phyloP scores from a whole-genome alignment of 768 basidiomycete genomes.

The Suillus alpinus region DNA sequence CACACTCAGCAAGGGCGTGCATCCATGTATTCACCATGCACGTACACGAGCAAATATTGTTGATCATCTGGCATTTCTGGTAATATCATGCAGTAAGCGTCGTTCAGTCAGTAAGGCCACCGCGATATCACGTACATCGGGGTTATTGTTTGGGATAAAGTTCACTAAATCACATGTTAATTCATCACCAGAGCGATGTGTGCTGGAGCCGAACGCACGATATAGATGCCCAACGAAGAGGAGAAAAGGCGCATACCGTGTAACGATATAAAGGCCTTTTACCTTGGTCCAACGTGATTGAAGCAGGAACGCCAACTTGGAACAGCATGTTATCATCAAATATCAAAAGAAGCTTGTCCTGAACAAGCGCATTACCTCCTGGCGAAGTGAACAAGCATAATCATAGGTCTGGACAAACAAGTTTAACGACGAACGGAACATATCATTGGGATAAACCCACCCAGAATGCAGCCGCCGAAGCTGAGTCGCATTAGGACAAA shows the following conservation, averaged over 20 bases:
- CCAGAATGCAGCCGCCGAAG: background rate
- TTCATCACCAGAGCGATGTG: background rate
- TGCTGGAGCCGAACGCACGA: background rate
- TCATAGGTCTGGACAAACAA: background rate
- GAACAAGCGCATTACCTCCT: background rate
- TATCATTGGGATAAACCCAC: background rate
- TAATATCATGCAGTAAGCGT: background rate
- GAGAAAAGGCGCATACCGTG: background rate
- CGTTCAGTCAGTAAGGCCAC: background rate
- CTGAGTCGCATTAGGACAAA: background rate
- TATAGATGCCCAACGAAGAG: background rate
- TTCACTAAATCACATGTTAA: background rate
- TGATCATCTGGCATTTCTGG: background rate
- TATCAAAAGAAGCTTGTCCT: background rate
- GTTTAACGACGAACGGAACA: background rate
- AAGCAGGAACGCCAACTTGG: background rate
- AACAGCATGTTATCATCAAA: background rate
- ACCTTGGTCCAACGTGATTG: background rate
- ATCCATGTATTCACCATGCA: background rate
- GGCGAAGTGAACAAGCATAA: background rate
- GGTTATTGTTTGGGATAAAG: background rate
- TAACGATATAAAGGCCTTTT: background rate
- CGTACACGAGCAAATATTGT: background rate
- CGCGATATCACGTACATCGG: background rate
- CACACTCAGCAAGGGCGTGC: background rate